Evolutionary conservation across 2,329 filamentous ascomycete genomes (phyloP).

Genomic region (Phyllosticta citrichinensis): DNA sequence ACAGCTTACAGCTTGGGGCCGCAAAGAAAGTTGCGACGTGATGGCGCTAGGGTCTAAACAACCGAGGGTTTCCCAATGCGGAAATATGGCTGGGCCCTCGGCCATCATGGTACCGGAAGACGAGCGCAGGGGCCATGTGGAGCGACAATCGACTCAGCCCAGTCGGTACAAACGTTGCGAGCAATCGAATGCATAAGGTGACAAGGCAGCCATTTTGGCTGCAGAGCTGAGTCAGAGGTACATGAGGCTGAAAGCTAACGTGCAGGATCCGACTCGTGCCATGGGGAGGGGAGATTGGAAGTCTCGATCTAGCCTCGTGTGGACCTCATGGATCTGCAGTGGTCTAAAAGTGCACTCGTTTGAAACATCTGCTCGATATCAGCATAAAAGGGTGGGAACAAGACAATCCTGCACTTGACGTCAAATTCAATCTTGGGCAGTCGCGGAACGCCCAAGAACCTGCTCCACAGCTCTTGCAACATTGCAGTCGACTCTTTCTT

Average conservation of each 20-base stretch:
- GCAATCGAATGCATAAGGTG: not conserved
- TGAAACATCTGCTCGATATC: not conserved
- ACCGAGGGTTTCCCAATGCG: not conserved
- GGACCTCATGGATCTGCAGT: not conserved
- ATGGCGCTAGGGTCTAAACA: not conserved
- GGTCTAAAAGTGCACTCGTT: not conserved
- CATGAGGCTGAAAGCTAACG: not conserved
- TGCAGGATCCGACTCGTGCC: not conserved
- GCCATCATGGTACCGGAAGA: not conserved
- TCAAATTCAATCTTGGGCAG: not conserved
- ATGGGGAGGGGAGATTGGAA: not conserved
- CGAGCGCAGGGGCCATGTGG: not conserved
- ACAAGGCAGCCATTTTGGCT: not conserved
- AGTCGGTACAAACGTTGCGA: not conserved
- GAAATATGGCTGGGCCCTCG: not conserved
- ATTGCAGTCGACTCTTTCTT: not conserved
- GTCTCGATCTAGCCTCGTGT: not conserved
- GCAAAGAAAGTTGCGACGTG: not conserved
- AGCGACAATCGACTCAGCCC: not conserved
- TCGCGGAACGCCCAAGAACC: not conserved
- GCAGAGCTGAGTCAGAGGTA: not conserved
- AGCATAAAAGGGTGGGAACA: not conserved
- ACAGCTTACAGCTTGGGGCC: not conserved
- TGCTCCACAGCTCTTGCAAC: not conserved
- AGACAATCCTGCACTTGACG: not conserved